Evolutionary conservation across 805 yeast species (phyloP).

Genomic region (Wickerhamiella alocasiicola): DNA sequence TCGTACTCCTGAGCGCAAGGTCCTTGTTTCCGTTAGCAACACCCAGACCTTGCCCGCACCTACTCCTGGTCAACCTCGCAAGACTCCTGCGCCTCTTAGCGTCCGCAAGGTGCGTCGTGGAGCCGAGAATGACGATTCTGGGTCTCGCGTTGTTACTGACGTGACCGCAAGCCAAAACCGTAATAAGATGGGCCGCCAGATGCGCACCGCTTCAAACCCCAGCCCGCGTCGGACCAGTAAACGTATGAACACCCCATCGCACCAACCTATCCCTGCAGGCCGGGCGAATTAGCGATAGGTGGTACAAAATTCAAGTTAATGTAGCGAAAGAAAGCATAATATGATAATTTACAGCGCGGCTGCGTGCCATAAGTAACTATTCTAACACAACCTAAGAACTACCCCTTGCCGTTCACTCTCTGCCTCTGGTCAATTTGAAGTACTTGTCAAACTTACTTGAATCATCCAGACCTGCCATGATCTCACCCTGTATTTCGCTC

Average conservation of each 20-base stretch:
- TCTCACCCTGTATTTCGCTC: slow-evolving; percentile 35
- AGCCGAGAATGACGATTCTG: slow-evolving; percentile 3
- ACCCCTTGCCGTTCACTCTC: too few species aligned
- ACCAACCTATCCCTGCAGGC: slow-evolving; percentile 7
- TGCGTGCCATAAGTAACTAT: too few species aligned
- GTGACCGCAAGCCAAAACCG: slow-evolving; percentile 8
- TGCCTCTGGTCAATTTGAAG: slow-evolving; percentile 23
- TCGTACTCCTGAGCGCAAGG: slow-evolving; percentile 65
- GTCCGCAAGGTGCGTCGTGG: slow-evolving; percentile 1
- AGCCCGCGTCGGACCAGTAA: slow-evolving; percentile 20
- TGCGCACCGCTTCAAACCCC: slow-evolving; percentile 27
- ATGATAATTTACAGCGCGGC: too few species aligned
- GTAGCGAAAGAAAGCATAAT: too few species aligned
- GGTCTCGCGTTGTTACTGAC: slow-evolving; percentile 3
- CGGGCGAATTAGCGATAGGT: slow-evolving; percentile 2
- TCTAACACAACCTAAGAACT: too few species aligned
- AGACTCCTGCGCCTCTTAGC: slow-evolving; percentile 23
- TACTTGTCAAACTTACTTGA: slow-evolving; percentile 22
- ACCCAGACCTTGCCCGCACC: slow-evolving; percentile 70
- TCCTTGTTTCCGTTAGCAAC: slow-evolving; percentile 52
- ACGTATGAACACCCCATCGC: slow-evolving; percentile 7
- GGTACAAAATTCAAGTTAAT: too few species aligned
- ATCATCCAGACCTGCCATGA: slow-evolving; percentile 20
- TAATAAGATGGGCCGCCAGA: slow-evolving; percentile 21
- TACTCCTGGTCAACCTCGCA: slow-evolving; percentile 96